Evolutionary conservation across 2,329 filamentous ascomycete species (phyloP), one percentile per base, ranked within the genome.

Genomic region (Paraphoma sp.): DNA sequence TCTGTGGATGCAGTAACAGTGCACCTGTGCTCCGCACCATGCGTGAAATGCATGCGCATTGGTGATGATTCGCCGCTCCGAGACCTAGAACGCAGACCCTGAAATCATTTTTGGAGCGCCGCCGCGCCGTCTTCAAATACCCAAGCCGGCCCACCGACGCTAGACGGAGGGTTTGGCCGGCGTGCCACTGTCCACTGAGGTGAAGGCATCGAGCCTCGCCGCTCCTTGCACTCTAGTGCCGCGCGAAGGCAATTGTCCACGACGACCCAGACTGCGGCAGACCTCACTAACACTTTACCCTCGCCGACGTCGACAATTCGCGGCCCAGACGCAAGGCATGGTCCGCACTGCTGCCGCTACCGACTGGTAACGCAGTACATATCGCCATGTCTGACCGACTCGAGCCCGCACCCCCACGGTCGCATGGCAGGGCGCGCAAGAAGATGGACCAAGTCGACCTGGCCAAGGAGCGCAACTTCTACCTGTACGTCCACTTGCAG

Each of bases 381-480:
- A 16, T 28, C 43, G 33, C 48, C 54, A 57, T 60, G 55, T 56
- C 53, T 38, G 56, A 63, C 51, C 47, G 36, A 31, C 53, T 53
- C 57, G 58, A 61, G 42, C 53, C 58, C 46, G 54, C 54, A 7
- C 44, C 52, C 40, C 29, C 60, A 28, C 60, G 62, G 42, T 53
- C 62, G n/a, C 57, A 53, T 31, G 59, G 52, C 28, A 51, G 52
- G 46, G 54, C 53, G 43, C 62, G 59, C 52, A 56, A 58, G 52
- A 57, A 64, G 30, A 72, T 70, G 64, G 67, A 70, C 45, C 64
- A 70, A 18, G 54, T 59, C 3, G 70, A 67, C 23, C 53, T 70
- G 41, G 64, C 65, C 6, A 72, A 68, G 33, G 72, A 75, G 55
- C 69, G 73, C 54, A 72, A 75, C 52, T 75, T 75, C 61, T 75